Conservation (phyloP, 768 basidiomycete genomes). For the Naganishia onofrii region DNA sequence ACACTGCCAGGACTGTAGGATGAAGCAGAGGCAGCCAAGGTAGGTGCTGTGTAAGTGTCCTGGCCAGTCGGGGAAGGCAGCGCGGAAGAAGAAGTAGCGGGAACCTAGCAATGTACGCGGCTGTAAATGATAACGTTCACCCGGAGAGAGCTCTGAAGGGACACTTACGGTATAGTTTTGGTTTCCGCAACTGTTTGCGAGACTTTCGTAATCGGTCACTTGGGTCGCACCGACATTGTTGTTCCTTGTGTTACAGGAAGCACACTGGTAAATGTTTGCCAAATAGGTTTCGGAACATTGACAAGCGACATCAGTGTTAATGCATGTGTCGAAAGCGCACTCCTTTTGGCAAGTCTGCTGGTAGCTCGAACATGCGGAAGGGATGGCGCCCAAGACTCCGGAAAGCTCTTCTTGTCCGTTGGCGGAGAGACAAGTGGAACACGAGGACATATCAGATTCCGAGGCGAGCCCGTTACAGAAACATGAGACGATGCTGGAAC, state of each 20-base stretch:
- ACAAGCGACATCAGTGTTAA: conserved; percentile 44
- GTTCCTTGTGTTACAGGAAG: conserved; percentile 50
- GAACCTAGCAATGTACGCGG: conserved; percentile 29
- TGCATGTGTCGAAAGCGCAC: conserved; percentile 47
- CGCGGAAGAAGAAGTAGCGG: conserved; percentile 33
- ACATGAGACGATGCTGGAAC: conserved; percentile 42
- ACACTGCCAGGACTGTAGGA: conserved; percentile 30
- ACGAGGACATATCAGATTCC: conserved; percentile 38
- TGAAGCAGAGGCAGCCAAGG: conserved; percentile 34
- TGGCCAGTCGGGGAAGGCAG: conserved; percentile 39
- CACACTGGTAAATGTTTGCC: conserved; percentile 50
- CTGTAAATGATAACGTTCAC: background rate
- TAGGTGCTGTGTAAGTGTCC: conserved; percentile 42
- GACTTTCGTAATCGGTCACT: conserved; percentile 45
- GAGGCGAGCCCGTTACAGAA: conserved; percentile 48
- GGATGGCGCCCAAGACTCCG: conserved; percentile 1
- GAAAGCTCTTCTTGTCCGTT: conserved; percentile 42
- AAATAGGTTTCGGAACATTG: conserved; percentile 48
- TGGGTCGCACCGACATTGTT: conserved; percentile 47
- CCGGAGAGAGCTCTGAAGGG: no score
- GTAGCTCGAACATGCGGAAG: conserved; percentile 4
- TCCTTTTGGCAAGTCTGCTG: conserved; percentile 43
- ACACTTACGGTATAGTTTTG: conserved; percentile 45
- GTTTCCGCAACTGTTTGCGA: conserved; percentile 44
- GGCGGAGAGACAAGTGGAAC: conserved; percentile 44